Base-by-base conservation (phyloP, 2,329 filamentous ascomycete species). In the Claviceps sp. region DNA sequence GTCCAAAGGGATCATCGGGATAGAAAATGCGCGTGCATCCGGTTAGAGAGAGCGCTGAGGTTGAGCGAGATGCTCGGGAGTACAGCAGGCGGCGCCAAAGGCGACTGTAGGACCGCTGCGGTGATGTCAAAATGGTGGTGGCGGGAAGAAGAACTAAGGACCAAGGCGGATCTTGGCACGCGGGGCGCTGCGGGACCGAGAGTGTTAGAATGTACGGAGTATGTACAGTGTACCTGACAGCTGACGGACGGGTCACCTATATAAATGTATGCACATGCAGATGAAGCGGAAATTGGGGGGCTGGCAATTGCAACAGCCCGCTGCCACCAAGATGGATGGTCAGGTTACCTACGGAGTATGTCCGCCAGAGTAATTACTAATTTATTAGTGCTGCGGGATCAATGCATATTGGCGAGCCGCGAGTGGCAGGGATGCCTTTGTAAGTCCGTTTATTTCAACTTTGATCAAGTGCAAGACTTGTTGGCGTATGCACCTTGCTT, bases 101-200 rank as follows among this genome's bases (percentile, higher is more conserved):
- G 48, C 26, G 40, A 22, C 44, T 16, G n/a, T 40, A 50, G 36
- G 22, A 14, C 17, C n/a, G 34, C 26, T 29, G 46, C 50, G 59
- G 61, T 63, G 57, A 60, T 60, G 61, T 59, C 61, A 57, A 64
- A 64, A 64, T 58, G 53, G 54, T 61, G 62, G 62, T 64, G 62
- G 62, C 61, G 59, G 57, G 55, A 51, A 53, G 58, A 53, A 55
- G 53, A 39, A 44, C 23, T 8, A 22, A 20, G 20, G 22, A 22
- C 9, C 22, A 6, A n/a, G 16, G 5, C 42, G 17, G 42, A 14
- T 22, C 22, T 7, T 13, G 22, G 13, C 42, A 47, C 40, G 9
- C 7, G 40, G 36, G 29, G 29, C 5, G 8, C 40, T 42, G 40
- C 17, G 22, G 17, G 29, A 29, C 40, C 13, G 40, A n/a, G 39